Evolutionary conservation across 1,139 yeast genomes (phyloP), one percentile per base, ranked within the genome.

Genomic region (Magnusiomyces ingens): DNA sequence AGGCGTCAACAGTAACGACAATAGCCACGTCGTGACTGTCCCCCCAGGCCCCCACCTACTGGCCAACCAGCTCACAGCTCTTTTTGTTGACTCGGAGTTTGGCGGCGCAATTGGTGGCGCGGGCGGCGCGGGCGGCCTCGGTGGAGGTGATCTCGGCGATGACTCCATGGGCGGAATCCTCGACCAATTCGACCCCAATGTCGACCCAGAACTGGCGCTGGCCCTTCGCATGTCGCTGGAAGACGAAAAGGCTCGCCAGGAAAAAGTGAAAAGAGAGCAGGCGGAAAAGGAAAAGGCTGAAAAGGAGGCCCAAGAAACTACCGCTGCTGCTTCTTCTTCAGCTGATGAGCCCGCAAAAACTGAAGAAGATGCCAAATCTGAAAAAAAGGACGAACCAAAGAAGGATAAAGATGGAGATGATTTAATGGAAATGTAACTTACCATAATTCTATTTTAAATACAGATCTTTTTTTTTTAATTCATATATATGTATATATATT

Each of bases 151-250:
- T 50, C 77, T 73, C 51, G 73, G 74, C 55, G 76, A 76, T 67
- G 84, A 79, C 59, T 78, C 80, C 60, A 84, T 87, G 50, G 79
- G 26, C 15, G 22, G 22, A 19, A 47, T 47, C 17, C 40, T 36
- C 40, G 40, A n/a, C 40, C 40, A 36, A 36, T 36, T 84, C 42
- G 98, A 93, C 70, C 95, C 96, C 32, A 83, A 84, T 60, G 87
- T 88, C 82, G 99, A 93, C 64, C 99, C 99, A 26, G 99, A 94
- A 70, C 80, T 93, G 66, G 99, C 98, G 1, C 78, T 93, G 75
- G 99, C 98, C 0, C 79, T 93, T 63, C 78, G 95, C 64, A 79
- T 87, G 71, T 85, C 94, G 2, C 75, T 87, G 58, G 95, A 87
- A 65, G 95, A 87, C 65, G 95, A 86, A 64, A 82, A 81, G 64